A percentile compares a stretch with the other conserved stretches of the same genome.
Conservation (phyloP, 139 green algal species). For the Tetraselmis chui region DNA sequence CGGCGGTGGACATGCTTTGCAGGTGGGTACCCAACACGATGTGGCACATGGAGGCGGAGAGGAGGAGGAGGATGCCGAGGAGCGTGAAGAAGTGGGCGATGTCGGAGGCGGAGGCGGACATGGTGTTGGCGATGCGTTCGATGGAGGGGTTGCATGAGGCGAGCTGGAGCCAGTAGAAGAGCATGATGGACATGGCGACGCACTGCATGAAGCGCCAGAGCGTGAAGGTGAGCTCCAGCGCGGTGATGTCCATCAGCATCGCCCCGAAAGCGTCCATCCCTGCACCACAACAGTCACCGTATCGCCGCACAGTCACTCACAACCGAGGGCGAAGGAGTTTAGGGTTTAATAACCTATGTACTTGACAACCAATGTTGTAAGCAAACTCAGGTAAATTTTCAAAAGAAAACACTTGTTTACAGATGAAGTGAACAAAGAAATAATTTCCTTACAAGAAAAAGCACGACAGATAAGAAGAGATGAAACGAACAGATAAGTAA, state of each 20-base stretch:
- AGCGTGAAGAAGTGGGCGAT: not conserved
- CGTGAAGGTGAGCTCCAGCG: not conserved
- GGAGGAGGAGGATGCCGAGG: not conserved
- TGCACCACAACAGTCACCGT: no score
- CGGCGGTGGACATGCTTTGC: not conserved
- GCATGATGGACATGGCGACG: not conserved
- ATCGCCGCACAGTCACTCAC: no score
- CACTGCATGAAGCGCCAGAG: not conserved
- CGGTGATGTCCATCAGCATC: not conserved
- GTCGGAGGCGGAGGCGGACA: not conserved
- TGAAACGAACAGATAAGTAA: not conserved
- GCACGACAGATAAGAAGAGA: no score
- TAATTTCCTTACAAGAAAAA: no score
- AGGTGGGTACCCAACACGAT: not conserved
- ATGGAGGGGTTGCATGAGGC: not conserved
- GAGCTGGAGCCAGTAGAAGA: not conserved
- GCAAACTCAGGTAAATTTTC: no score
- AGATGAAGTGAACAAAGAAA: no score
- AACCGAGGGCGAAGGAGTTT: no score
- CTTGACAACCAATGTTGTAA: no score
- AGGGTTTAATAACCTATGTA: no score
- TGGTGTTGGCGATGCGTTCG: not conserved
- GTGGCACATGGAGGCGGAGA: not conserved
- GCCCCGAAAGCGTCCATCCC: not conserved
- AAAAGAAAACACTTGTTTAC: no score